Base-by-base conservation (phyloP, 2,329 filamentous ascomycete genomes). In the Fusarium chuoi region DNA sequence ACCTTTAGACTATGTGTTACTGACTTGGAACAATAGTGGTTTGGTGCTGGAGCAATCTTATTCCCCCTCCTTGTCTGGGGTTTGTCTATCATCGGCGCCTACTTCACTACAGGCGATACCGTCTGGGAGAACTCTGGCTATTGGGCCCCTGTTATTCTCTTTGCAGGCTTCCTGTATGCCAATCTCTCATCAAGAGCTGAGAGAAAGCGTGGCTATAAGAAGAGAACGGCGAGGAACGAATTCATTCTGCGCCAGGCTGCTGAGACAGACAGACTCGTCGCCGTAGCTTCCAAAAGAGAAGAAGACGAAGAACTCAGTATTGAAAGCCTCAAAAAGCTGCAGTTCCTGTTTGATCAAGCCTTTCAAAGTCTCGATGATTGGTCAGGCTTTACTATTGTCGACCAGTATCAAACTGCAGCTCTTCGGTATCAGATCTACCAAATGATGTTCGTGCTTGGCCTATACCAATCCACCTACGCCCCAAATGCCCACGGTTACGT, bases 121-220 rank as follows among this genome's bases (percentile, higher is more conserved):
- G 1, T 22, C 13, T 52, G 33, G 33, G n/a, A 38, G n/a, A 26
- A 26, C 3, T 17, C 49, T 6, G 49, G 33, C 3, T 26, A 36
- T 22, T 26, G n/a, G 33, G 33, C 33, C 1, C 33, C 33, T 1
- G 13, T 33, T 2, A 22, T 52, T 12, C 49, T 52, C 4, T 22
- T 38, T 1, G 2, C 49, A 2, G 6, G 6, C 0, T 52, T 38
- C 5, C 1, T 52, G 0, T 38, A 52, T 14, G 49, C 49, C 6
- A 26, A 26, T 22, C 0, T 5, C 1, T 36, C 33, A 0, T 36
- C 49, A 0, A 0, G 33, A 12, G 9, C 18, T 6, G 33, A 36
- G 2, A 52, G 33, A 0, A 26, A 26, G 2, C 18, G 9, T 0
- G 33, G 49, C 1, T 36, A 26, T 8, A 26, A 26, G 13, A 52